Percentiles rank a stretch among this genome's conserved stretches.
phyloP scores from a whole-genome alignment of 345 rosid genomes.

The Aquilaria malaccensis region DNA sequence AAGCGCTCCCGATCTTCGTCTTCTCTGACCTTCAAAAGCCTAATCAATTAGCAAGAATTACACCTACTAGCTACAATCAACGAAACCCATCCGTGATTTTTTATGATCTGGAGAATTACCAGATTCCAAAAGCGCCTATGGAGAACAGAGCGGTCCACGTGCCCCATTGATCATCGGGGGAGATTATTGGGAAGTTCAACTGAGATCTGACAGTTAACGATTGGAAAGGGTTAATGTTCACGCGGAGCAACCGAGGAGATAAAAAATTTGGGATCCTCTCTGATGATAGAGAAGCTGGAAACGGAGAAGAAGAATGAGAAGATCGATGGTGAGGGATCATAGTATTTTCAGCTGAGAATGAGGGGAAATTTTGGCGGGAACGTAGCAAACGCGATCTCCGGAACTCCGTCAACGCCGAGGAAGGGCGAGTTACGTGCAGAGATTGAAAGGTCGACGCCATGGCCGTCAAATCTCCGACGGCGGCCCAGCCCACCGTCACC shows the following conservation, averaged over 20 bases:
- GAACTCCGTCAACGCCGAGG: conserved; percentile 9
- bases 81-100: neutral
- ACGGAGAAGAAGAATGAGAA: neutral
- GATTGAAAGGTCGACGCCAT: conserved; percentile 40
- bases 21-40: conserved; percentile 68
- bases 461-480: conserved; percentile 4
- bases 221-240: conserved; percentile 15
- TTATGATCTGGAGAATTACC: conserved; percentile 28
- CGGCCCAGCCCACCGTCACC: neutral
- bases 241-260: conserved; percentile 16
- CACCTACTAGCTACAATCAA: neutral
- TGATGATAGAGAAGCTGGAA: neutral
- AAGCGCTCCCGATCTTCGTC: conserved; percentile 67
- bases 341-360: conserved; percentile 5
- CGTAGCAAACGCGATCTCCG: conserved; percentile 11
- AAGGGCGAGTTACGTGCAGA: conserved; percentile 8
- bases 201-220: conserved; percentile 45
- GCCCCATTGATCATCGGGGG: conserved; percentile 75
- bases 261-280: conserved; percentile 7
- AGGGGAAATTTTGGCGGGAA: conserved; percentile 21
- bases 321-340: neutral
- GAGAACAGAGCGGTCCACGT: conserved; percentile 82
- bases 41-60: no score
- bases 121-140: conserved; percentile 73
- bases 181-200: conserved; percentile 50